These are phyloP conservation scores for Chaetomium sp. DNA, from an alignment of 2,329 filamentous ascomycete genomes.

Conservation along the genomic window DNA sequence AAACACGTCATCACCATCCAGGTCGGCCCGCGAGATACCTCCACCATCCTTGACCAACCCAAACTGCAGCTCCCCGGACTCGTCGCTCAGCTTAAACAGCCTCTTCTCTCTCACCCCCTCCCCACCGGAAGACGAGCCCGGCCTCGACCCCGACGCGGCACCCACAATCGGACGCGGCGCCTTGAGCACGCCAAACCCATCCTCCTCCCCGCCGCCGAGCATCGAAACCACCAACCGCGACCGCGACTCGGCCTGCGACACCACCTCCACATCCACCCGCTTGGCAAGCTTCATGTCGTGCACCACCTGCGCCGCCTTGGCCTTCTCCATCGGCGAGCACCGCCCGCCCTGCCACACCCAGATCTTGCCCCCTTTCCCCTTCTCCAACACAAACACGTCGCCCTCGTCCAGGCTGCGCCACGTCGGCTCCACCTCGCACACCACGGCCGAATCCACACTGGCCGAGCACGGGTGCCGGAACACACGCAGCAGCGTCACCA, in stretches of 20 bases:
- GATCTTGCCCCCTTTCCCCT: background rate
- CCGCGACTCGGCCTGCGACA: slow-evolving; percentile 12
- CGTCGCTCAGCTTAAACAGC: slow-evolving; percentile 19
- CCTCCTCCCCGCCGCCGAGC: slow-evolving; percentile 39
- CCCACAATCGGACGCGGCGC: slow-evolving; percentile 9
- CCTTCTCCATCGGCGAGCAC: slow-evolving; percentile 19
- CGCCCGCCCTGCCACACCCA: slow-evolving; percentile 19
- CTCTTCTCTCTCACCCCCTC: background rate
- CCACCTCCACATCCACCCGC: slow-evolving; percentile 17
- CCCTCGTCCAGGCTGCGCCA: slow-evolving; percentile 12
- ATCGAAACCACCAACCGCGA: slow-evolving; percentile 9
- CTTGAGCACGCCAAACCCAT: slow-evolving; percentile 9
- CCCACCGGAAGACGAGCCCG: background rate
- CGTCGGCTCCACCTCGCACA: slow-evolving; percentile 10
- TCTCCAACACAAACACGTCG: slow-evolving; percentile 15
- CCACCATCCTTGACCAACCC: slow-evolving; percentile 7
- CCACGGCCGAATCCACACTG: background rate
- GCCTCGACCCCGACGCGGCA: background rate
- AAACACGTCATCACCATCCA: slow-evolving; percentile 17
- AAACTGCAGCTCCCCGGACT: slow-evolving; percentile 8
- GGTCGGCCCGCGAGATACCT: background rate
- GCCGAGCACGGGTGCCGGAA: background rate
- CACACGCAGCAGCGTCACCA: background rate
- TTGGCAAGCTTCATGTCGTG: slow-evolving; percentile 13
- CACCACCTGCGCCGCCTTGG: slow-evolving; percentile 16